Base-by-base conservation (phyloP, 2,329 filamentous ascomycete species). In the Torrubiella hemipterigena region DNA sequence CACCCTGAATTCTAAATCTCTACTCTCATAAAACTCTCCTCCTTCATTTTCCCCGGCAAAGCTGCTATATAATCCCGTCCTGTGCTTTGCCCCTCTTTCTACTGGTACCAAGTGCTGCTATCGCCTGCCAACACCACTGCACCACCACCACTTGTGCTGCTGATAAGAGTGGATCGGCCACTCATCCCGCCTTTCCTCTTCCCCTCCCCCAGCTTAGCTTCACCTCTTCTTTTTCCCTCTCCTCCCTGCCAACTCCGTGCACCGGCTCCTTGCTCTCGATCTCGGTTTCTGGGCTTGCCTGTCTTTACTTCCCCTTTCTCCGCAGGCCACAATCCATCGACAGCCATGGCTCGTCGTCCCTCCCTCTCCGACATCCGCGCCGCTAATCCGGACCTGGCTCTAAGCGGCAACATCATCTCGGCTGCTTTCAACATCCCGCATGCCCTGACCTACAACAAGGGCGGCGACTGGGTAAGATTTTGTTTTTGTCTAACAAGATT, bases 331-430 rank as follows among this genome's bases (percentile, higher is more conserved):
- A 11, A 24, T 6, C 14, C 12, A 24, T n/a, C 6, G 5, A 11
- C 22, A 24, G 44, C 48, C 30, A 63, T 60, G 52, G 61, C 59
- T 36, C 56, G 54, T 29, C 58, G 58, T 34, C 61, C 72, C 43
- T 71, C 69, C 21, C 51, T 77, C 32, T 57, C 63, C 17, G 69
- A 76, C 31, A 64, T 74, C 38, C 62, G 65, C 43, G 59, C 63
- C 34, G 63, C 63, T 33, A 67, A 73, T 41, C 73, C 73, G 7
- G 64, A 71, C 37, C 51, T 78, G 27, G 57, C 60, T 18, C 57
- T 79, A 30, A 76, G 63, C 39, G 74, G 74, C n/a, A 76, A 73
- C 50, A 67, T 78, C 42, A 77, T 79, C 42, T 78, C 74, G 3
- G 73, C 68, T 14, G 76, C 73, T 13, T 78, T 78, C 43, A 76